phyloP scores from a whole-genome alignment of 768 basidiomycete species.

The Podaxis sp. region DNA sequence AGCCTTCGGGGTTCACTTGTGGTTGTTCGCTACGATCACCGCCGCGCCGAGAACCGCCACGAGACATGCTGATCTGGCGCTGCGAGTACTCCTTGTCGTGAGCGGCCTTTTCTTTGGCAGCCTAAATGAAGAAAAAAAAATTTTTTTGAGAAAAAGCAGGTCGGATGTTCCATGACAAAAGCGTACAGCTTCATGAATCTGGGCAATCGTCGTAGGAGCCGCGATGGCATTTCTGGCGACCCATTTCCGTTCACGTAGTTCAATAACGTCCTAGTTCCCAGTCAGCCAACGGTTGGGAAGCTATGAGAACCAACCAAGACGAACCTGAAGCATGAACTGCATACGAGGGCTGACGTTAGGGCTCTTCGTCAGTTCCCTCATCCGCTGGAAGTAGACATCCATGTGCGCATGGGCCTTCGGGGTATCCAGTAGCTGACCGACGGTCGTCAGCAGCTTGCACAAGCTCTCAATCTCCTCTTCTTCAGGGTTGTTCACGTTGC shows the following conservation, averaged over 20 bases:
- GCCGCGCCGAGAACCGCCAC: conserved; percentile 88
- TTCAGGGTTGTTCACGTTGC: conserved; percentile 92
- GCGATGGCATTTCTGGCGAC: conserved; percentile 64
- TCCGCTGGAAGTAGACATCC: conserved; percentile 90
- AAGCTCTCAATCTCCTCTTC: conserved; percentile 98
- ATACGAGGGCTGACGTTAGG: conserved; percentile 80
- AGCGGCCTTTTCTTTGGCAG: conserved; percentile 78
- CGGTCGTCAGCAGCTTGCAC: conserved; percentile 89
- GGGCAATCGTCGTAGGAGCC: conserved; percentile 85
- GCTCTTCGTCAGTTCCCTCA: conserved; percentile 80
- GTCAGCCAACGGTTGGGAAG: background rate
- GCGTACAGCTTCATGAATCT: conserved; percentile 83
- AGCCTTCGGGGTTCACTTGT: conserved; percentile 78
- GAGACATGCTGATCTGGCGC: conserved; percentile 76
- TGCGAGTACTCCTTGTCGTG: conserved; percentile 59
- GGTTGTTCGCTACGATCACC: conserved; percentile 60
- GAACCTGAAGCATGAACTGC: conserved; percentile 93
- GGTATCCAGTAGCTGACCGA: conserved; percentile 82
- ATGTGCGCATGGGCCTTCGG: conserved; percentile 81
- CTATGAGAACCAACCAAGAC: conserved; percentile 22
- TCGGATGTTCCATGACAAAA: conserved; percentile 5
- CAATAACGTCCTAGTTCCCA: conserved; percentile 75
- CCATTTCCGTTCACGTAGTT: conserved; percentile 86
- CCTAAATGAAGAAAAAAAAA: conserved; percentile 38
- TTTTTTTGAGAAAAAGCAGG: conserved; percentile 9